Conservation (phyloP, 768 basidiomycete genomes). For the Pluteus cervinus region DNA sequence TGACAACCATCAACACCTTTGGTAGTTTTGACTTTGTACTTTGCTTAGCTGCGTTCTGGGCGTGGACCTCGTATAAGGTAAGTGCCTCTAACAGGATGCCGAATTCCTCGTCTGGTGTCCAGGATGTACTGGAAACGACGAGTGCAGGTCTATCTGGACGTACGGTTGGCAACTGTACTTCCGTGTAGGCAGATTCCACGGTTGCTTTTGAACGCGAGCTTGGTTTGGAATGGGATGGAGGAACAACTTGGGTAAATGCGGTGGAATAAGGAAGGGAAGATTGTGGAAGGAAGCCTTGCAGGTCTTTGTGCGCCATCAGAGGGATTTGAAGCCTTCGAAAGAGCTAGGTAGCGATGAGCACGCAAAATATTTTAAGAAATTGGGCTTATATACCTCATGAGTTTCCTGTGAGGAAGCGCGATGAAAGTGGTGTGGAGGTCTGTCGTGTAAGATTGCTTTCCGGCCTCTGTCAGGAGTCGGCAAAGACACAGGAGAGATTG, state of each 20-base stretch:
- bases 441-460: conserved; percentile 80
- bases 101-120: conserved; percentile 98
- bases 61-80: conserved; percentile 58
- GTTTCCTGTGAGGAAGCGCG: conserved; percentile 61
- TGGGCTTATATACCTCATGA: conserved; percentile 54
- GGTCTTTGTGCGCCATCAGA: conserved; percentile 23
- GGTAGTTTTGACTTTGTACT: conserved; percentile 39
- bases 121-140: conserved; percentile 88
- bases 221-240: conserved; percentile 6
- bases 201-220: no score
- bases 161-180: conserved; percentile 36
- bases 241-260: conserved; percentile 47
- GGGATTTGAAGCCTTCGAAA: conserved; percentile 41
- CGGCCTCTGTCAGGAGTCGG: conserved; percentile 49
- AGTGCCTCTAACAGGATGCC: conserved; percentile 75
- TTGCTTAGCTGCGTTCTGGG: conserved; percentile 19
- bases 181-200: no score
- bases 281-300: conserved; percentile 48
- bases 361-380: background rate
- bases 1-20: conserved; percentile 77
- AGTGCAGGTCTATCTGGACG: conserved; percentile 78
- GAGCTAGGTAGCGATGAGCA: conserved; percentile 26
- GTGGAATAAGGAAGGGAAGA: conserved; percentile 51
- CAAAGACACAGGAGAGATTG: background rate
- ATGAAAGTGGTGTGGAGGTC: conserved; percentile 84